phyloP scores from a whole-genome alignment of 371 early-diverging fungal species.

The Rhizopus microsporus region DNA sequence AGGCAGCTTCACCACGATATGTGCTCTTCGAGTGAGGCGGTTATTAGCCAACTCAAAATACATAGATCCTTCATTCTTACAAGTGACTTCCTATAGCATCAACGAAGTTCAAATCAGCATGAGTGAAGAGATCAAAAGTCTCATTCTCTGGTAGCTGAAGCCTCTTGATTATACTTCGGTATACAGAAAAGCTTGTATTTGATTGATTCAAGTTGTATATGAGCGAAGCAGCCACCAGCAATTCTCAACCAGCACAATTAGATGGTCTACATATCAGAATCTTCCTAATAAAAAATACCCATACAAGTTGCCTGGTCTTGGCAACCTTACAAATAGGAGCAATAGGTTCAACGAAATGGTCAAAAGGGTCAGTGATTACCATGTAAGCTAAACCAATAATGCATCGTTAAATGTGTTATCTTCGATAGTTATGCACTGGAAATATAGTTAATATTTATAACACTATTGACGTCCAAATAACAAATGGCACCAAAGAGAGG shows the following conservation, averaged over 20 bases:
- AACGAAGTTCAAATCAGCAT: too few species aligned
- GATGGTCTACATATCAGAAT: constrained; percentile 1
- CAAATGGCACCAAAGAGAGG: not conserved
- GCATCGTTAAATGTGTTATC: not conserved
- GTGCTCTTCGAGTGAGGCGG: constrained; percentile 11
- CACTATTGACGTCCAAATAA: not conserved
- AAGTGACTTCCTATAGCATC: too few species aligned
- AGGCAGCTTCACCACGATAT: constrained; percentile 9
- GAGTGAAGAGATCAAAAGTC: too few species aligned
- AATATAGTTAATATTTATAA: constrained; percentile 1
- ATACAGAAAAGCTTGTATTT: too few species aligned
- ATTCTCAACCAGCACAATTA: not conserved
- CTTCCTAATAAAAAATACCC: constrained; percentile 1
- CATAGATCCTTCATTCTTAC: too few species aligned
- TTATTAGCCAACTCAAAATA: constrained; percentile 15
- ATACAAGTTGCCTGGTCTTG: constrained; percentile 2
- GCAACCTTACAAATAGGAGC: not conserved
- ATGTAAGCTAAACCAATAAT: not conserved
- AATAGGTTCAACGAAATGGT: not conserved
- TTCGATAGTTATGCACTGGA: not conserved
- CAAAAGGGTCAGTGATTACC: not conserved
- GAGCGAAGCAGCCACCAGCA: not conserved
- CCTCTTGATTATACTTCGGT: too few species aligned
- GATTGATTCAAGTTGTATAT: too few species aligned
- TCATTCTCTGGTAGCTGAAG: too few species aligned